Conservation (phyloP, 202 grass and related monocot genomes). For the Elaeis oleifera region DNA sequence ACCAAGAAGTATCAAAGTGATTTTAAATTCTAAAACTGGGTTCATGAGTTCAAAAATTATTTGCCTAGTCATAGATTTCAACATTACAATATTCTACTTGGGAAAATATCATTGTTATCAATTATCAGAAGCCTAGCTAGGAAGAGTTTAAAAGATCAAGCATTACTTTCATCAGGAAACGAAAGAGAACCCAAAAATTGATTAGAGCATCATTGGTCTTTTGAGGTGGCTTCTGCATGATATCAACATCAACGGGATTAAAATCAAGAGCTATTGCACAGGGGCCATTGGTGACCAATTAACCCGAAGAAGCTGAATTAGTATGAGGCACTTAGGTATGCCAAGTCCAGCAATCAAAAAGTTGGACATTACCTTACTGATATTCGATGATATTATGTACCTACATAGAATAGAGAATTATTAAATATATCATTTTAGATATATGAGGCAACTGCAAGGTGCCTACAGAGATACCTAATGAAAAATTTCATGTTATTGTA, state of each 20-base stretch:
- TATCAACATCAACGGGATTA: conserved; percentile 87
- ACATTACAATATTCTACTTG: no score
- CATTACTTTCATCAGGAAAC: conserved; percentile 62
- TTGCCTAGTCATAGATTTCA: no score
- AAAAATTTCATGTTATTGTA: conserved; percentile 99
- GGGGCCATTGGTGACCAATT: conserved; percentile 96
- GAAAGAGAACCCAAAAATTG: conserved; percentile 94
- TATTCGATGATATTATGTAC: conserved; percentile 99
- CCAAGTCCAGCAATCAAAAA: conserved; percentile 87
- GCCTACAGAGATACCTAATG: conserved; percentile 46
- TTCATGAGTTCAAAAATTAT: no score
- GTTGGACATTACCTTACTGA: conserved; percentile 90
- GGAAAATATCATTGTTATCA: no score
- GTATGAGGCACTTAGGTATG: conserved; percentile 90
- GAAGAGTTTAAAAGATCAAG: no score
- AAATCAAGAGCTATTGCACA: conserved; percentile 91
- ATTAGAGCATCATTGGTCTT: conserved; percentile 84
- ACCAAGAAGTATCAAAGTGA: no score
- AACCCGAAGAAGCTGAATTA: conserved; percentile 94
- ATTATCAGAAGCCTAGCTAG: no score
- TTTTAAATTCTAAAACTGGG: no score
- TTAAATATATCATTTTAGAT: no score
- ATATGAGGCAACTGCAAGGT: no score
- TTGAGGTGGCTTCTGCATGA: conserved; percentile 87
- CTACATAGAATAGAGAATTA: conserved; percentile 21